Evolutionary conservation across 2,329 filamentous ascomycete species (phyloP).

Genomic region (Neoascochyta sp.): DNA sequence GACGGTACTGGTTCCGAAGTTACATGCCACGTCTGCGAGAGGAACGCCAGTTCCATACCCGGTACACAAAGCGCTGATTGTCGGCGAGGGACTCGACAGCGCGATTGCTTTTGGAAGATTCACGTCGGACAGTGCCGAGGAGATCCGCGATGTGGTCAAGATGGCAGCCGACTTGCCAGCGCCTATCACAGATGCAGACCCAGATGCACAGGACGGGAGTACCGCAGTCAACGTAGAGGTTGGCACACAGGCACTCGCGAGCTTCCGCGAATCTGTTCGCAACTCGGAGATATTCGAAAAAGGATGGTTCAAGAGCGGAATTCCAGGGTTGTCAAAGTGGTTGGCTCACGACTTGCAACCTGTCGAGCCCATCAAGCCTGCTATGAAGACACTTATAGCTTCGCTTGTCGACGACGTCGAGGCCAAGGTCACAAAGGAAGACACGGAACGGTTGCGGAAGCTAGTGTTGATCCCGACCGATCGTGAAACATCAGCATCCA

Average conservation of each 20-base stretch:
- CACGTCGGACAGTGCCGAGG: conserved; percentile 37
- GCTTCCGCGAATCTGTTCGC: conserved; percentile 65
- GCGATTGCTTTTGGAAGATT: conserved; percentile 53
- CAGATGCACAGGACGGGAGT: conserved; percentile 13
- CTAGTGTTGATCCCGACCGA: conserved; percentile 38
- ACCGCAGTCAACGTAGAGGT: conserved; percentile 59
- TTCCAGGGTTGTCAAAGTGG: conserved; percentile 65
- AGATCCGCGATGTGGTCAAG: conserved; percentile 47
- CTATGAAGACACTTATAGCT: conserved; percentile 62
- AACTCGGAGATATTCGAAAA: conserved; percentile 70
- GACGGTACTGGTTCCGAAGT: conserved; percentile 66
- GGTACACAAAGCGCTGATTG: conserved; percentile 75
- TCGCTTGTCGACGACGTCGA: conserved; percentile 61
- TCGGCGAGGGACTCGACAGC: conserved; percentile 69
- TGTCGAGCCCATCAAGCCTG: conserved; percentile 56
- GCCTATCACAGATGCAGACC: conserved; percentile 37
- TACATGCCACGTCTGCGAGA: conserved; percentile 65
- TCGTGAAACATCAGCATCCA: conserved; percentile 43
- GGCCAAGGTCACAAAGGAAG: conserved; percentile 50
- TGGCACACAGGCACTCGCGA: conserved; percentile 60
- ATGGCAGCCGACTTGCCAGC: conserved; percentile 56
- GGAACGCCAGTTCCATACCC: conserved; percentile 70
- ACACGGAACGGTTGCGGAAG: conserved; percentile 40
- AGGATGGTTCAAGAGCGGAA: conserved; percentile 68
- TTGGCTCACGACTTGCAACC: conserved; percentile 43